Base-by-base conservation (phyloP, 1,284 basidiomycete genomes). In the Trichosporon asahii region DNA sequence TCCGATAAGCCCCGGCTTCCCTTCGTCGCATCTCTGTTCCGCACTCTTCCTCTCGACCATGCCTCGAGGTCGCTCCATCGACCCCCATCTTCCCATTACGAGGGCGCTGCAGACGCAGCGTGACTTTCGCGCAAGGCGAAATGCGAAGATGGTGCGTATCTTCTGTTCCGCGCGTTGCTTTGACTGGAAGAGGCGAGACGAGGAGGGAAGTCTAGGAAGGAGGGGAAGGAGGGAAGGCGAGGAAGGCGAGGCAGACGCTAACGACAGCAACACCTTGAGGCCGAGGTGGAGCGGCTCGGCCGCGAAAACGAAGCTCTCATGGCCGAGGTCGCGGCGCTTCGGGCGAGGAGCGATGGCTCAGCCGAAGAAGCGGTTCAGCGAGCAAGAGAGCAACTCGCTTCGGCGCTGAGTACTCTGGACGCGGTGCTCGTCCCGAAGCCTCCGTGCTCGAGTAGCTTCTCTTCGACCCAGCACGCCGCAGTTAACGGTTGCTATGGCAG, bases 221-320 rank as follows among this genome's bases (percentile, higher is more conserved):
- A 37, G 11, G 35, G 35, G 35, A 12, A 18, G 5, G 27, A 31
- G 15, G 29, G 14, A 21, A 18, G 55, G 18, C 53, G 21, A 27
- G 31, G 31, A 33, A 33, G 3, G 11, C 55, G n/a, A n/a, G n/a
- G n/a, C n/a, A n/a, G n/a, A n/a, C n/a, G 23, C 57, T 61, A 21
- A 57, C 53, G 23, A 9, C 57, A 61, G 57, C 57, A 61, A 31
- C 57, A 61, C 29, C 57, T 61, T 18, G 57, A 61, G 57, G 27
- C 57, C 27, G 57, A 61, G 29, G 57, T 61, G 27, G 29, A 31
- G 57, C 57, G 57, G 4, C 29, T 61, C 27, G 15, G 27, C 7
- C 5, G 5, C 8, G 57, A 61, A 18, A 61, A 61, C 29, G 29
- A 61, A 6, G 29, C 57, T 3, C 18, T 61, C 3, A 61, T 33